Evolutionary conservation across 805 yeast genomes (phyloP).

Genomic region (Scheffersomyces stipitis): DNA sequence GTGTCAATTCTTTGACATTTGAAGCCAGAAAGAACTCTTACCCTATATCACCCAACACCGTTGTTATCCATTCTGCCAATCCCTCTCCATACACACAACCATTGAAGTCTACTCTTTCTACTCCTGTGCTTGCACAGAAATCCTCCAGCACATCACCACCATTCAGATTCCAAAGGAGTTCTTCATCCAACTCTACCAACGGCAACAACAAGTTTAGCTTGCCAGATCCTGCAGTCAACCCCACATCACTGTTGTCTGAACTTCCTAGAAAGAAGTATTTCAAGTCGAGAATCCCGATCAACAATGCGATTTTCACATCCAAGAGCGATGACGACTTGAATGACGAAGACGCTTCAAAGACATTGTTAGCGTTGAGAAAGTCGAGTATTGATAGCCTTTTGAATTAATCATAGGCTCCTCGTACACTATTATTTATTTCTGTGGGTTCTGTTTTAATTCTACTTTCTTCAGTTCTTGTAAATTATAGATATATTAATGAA

Average conservation of each 20-base stretch:
- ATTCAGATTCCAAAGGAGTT: background rate
- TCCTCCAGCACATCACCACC: background rate
- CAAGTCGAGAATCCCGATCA: constrained; percentile 28
- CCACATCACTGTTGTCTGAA: constrained; percentile 8
- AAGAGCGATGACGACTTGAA: constrained; percentile 10
- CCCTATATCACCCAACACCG: constrained; percentile 21
- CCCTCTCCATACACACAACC: constrained; percentile 23
- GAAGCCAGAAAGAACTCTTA: constrained; percentile 12
- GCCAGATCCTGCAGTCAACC: constrained; percentile 41
- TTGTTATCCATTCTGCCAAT: constrained; percentile 17
- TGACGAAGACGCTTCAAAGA: constrained; percentile 38
- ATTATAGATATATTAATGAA: too few species aligned
- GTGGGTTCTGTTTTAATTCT: too few species aligned
- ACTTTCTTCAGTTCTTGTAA: too few species aligned
- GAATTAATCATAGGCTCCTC: too few species aligned
- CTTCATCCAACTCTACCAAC: constrained; percentile 8
- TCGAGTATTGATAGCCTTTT: constrained; percentile 42
- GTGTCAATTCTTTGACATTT: constrained; percentile 6
- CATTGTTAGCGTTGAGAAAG: constrained; percentile 39
- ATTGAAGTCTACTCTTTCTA: constrained; percentile 15
- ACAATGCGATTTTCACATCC: constrained; percentile 16
- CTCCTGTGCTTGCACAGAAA: constrained; percentile 5
- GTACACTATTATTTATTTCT: too few species aligned
- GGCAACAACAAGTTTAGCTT: constrained; percentile 25
- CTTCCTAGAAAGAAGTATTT: constrained; percentile 31